Percentiles rank a stretch among this genome's conserved stretches.
Conservation (phyloP, 768 basidiomycete species). For the Antrodiella citrinella region DNA sequence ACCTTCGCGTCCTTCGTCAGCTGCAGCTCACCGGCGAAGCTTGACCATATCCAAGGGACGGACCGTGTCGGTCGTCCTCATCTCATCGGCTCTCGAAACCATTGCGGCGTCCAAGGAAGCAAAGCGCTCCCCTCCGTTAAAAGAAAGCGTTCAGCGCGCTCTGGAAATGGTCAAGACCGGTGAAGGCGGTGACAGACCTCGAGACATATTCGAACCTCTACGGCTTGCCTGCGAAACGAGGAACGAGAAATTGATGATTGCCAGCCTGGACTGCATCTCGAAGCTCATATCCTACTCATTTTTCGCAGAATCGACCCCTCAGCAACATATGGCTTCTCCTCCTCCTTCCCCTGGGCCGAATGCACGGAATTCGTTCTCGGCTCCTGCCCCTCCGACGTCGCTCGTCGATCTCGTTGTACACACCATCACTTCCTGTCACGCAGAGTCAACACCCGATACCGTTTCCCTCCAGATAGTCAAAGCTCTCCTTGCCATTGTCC, state of each 20-base stretch:
- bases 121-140: conserved; percentile 69
- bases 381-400: conserved; percentile 24
- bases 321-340: conserved; percentile 52
- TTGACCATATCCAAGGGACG: conserved; percentile 45
- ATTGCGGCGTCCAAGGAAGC: conserved; percentile 87
- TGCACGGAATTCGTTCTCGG: conserved; percentile 24
- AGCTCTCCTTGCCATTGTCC: conserved; percentile 79
- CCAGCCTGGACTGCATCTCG: conserved; percentile 93
- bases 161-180: conserved; percentile 75
- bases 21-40: conserved; percentile 25
- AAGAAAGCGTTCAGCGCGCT: conserved; percentile 76
- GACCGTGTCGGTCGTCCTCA: conserved; percentile 71
- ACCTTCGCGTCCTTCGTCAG: conserved; percentile 16
- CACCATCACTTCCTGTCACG: conserved; percentile 89
- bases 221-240: conserved; percentile 93
- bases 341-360: conserved; percentile 61
- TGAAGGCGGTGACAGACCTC: conserved; percentile 65
- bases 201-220: conserved; percentile 93
- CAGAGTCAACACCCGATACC: conserved; percentile 78
- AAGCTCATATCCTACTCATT: conserved; percentile 98
- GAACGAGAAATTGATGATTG: conserved; percentile 90
- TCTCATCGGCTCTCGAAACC: conserved; percentile 77
- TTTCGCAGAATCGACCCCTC: conserved; percentile 63
- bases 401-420: conserved; percentile 91
- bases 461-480: conserved; percentile 97